Conservation (phyloP, 2,329 filamentous ascomycete species). For the Pseudofabraea citricarpa region DNA sequence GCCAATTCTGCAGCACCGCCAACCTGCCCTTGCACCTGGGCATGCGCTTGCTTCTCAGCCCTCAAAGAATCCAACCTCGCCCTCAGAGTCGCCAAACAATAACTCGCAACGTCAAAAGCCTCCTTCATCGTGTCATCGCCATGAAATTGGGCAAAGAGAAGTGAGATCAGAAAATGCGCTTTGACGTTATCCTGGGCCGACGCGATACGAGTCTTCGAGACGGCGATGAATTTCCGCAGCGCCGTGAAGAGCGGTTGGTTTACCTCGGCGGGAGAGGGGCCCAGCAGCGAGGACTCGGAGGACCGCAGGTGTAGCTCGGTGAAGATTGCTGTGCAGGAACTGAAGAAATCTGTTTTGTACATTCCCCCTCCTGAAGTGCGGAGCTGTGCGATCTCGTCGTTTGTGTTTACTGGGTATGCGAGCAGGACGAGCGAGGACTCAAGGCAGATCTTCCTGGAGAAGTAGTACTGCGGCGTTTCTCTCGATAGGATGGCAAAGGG, state of each 20-base stretch:
- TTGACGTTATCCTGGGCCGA: conserved; percentile 38
- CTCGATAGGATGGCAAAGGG: conserved; percentile 37
- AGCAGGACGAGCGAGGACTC: conserved; percentile 32
- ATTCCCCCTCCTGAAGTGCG: conserved; percentile 34
- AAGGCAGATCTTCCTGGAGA: conserved; percentile 39
- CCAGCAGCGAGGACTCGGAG: background rate
- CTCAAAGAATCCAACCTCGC: conserved; percentile 1
- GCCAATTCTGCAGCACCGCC: background rate
- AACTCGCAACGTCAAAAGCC: too few species aligned
- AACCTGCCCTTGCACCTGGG: background rate
- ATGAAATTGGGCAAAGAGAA: conserved; percentile 33
- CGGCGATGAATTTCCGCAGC: conserved; percentile 15
- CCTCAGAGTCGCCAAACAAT: conserved; percentile 2
- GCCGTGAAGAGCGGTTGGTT: conserved; percentile 23
- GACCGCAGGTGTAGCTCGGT: conserved; percentile 33
- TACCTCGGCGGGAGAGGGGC: conserved; percentile 36
- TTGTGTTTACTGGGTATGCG: background rate
- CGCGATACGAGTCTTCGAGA: conserved; percentile 26
- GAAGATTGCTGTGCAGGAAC: conserved; percentile 36
- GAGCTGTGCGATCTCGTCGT: conserved; percentile 29
- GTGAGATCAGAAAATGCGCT: conserved; percentile 31
- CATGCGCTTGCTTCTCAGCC: background rate
- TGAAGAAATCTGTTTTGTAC: conserved; percentile 35
- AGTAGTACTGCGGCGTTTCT: conserved; percentile 39
- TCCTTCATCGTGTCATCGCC: conserved; percentile 7